Evolutionary conservation across 768 basidiomycete species (phyloP), one percentile per base, ranked within the genome.

Genomic region (Psilocybe subaeruginosa): DNA sequence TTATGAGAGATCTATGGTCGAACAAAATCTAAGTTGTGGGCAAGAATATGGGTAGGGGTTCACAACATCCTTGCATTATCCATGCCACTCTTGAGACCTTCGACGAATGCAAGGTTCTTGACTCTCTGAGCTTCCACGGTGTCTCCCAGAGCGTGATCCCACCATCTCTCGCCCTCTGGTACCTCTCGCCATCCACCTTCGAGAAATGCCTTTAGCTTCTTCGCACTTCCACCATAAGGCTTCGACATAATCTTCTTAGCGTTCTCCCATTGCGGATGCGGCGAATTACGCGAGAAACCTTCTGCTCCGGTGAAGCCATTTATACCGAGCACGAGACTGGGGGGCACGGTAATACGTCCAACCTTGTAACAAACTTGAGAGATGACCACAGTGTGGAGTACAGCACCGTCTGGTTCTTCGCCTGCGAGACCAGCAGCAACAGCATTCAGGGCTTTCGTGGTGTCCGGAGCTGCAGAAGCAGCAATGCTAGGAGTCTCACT

Each of bases 271-370:
- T 83, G 77, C 9, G 84, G 83, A 17, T 83, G 85, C 8, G 80
- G 83, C 55, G 78, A 77, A 30, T 67, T 56, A 49, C 45, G 72
- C 2, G 80, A 82, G 68, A 80, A 80, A 3, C 72, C 54, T 12
- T 75, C 63, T 7, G 75, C 67, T 1, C 69, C 73, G 19, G 76
- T 73, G 62, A 88, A 85, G 0, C 91, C 91, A 60, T 88, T 85
- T 0, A 76, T 64, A 0, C 85, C 88, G 35, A 91, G 72, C 9
- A 82, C 82, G 62, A 93, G 60, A 3, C 79, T 78, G 11, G 91
- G 91, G 1, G 91, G 91, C 56, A 91, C 80, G 17, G 89, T 92
- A 62, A 92, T 87, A 1, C 90, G 82, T 0, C 85, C 87, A 23
- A 81, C 68, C 70, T 92, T 93, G 80, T 86, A 91, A 68, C 88